A percentile compares a stretch with the other conserved stretches of the same genome.
Conservation (phyloP, 106 monocot genomes). For the Phalaenopsis aphrodite region DNA sequence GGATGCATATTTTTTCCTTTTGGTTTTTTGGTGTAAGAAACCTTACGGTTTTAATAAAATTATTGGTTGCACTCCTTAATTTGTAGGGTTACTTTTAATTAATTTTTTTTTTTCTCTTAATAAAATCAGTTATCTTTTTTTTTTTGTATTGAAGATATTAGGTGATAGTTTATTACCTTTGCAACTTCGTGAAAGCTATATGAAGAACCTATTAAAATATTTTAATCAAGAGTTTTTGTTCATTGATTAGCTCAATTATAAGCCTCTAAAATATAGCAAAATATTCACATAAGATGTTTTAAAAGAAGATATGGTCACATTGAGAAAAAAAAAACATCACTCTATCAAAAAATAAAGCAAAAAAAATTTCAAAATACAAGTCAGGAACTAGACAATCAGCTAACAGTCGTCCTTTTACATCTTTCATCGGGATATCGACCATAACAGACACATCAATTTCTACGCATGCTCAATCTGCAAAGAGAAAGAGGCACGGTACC, state of each 20-base stretch:
- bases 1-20: too few relatives aligned
- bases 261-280: conserved; percentile 9
- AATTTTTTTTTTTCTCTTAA: not conserved
- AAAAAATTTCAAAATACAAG: conserved; percentile 50
- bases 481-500: not conserved
- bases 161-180: conserved; percentile 17
- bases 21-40: too few relatives aligned
- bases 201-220: conserved; percentile 16
- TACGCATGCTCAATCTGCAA: conserved; percentile 44
- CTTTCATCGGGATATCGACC: conserved; percentile 5
- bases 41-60: too few relatives aligned
- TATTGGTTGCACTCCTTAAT: not conserved
- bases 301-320: conserved; percentile 41
- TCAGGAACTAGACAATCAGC: conserved; percentile 14
- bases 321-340: conserved; percentile 72
- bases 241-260: conserved; percentile 38
- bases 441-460: conserved; percentile 8
- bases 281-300: conserved; percentile 14
- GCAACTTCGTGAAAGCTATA: not conserved
- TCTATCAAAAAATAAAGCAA: conserved; percentile 23
- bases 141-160: conserved; percentile 6
- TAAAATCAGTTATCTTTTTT: too few relatives aligned
- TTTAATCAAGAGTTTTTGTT: conserved; percentile 16
- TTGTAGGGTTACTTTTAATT: not conserved
- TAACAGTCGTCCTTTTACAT: conserved; percentile 35